phyloP scores from a whole-genome alignment of 1,284 basidiomycete species.

The Malassezia japonica region DNA sequence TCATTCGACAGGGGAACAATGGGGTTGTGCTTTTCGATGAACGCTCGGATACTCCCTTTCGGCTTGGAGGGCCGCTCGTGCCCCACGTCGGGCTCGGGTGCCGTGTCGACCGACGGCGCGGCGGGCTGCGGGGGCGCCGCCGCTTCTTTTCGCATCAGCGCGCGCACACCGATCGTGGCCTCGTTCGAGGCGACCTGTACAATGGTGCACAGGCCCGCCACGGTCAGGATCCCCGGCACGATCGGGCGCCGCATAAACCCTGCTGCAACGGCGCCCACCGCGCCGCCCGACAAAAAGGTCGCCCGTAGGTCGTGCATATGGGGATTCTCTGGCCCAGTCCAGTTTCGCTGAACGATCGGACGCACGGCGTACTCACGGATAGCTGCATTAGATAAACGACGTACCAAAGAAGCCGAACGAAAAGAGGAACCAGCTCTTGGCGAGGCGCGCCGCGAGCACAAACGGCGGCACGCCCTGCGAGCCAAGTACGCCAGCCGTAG shows the following conservation, averaged over 20 bases:
- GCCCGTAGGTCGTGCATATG: not conserved
- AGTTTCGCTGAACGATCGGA: not conserved
- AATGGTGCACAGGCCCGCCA: not conserved
- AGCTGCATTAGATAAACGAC: not conserved
- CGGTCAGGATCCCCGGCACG: slow-evolving; percentile 5
- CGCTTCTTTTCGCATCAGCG: not conserved
- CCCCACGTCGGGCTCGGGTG: not conserved
- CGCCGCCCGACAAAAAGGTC: slow-evolving; percentile 3
- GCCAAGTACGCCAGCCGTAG: not conserved
- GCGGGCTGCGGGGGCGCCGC: not conserved
- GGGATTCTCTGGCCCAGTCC: not conserved
- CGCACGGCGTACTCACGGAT: slow-evolving; percentile 7
- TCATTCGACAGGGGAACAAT: slow-evolving; percentile 6
- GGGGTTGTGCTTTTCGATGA: slow-evolving; percentile 2
- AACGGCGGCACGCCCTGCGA: not conserved
- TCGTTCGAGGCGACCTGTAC: slow-evolving; percentile 9
- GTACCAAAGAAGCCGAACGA: slow-evolving; percentile 17
- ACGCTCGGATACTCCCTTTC: not conserved
- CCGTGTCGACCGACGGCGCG: not conserved
- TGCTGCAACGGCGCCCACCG: slow-evolving; percentile 5
- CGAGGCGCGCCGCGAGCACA: not conserved
- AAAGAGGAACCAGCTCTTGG: slow-evolving; percentile 7
- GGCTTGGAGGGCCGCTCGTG: not conserved
- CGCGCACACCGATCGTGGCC: not conserved
- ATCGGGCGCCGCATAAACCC: slow-evolving; percentile 1